Evolutionary conservation across 805 yeast genomes (phyloP).

Genomic region (Metschnikowia noctiluminum): DNA sequence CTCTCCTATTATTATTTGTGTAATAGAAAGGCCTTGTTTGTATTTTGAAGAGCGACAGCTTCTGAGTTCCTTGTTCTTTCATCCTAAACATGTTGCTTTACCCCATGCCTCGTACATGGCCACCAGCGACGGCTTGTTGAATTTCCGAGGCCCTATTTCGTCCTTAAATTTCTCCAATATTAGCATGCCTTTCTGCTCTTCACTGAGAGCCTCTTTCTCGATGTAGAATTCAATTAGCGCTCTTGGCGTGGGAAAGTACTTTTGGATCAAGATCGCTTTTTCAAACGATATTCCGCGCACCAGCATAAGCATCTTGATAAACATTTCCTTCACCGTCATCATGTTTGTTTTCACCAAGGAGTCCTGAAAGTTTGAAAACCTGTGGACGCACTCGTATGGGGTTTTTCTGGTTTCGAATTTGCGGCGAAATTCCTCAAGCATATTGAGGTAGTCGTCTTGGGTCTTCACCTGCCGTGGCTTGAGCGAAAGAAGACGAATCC

Average conservation of each 20-base stretch:
- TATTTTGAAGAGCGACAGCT: not conserved
- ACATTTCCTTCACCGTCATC: conserved; percentile 73
- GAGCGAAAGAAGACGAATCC: conserved; percentile 44
- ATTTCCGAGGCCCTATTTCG: conserved; percentile 50
- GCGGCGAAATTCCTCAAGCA: conserved; percentile 41
- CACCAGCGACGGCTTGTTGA: conserved; percentile 50
- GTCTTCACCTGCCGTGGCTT: conserved; percentile 48
- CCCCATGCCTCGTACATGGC: conserved; percentile 62
- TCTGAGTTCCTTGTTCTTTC: not conserved
- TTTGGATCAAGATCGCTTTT: conserved; percentile 77
- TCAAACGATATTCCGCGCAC: conserved; percentile 80
- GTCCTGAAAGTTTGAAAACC: conserved; percentile 49
- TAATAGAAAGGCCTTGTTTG: not conserved
- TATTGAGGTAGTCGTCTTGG: conserved; percentile 48
- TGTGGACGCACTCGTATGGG: conserved; percentile 37
- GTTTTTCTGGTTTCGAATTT: conserved; percentile 36
- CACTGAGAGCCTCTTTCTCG: conserved; percentile 17
- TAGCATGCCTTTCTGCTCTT: conserved; percentile 27
- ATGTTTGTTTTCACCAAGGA: conserved; percentile 67
- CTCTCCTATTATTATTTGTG: too few relatives aligned
- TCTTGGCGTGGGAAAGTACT: conserved; percentile 65
- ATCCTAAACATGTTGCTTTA: not conserved
- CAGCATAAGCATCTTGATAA: conserved; percentile 71
- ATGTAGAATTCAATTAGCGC: conserved; percentile 50
- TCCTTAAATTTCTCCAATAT: conserved; percentile 29